A percentile compares a stretch with the other conserved stretches of the same genome.
Conservation (phyloP, 108 stramenopile genomes). For the Cylindrotheca closterium region DNA sequence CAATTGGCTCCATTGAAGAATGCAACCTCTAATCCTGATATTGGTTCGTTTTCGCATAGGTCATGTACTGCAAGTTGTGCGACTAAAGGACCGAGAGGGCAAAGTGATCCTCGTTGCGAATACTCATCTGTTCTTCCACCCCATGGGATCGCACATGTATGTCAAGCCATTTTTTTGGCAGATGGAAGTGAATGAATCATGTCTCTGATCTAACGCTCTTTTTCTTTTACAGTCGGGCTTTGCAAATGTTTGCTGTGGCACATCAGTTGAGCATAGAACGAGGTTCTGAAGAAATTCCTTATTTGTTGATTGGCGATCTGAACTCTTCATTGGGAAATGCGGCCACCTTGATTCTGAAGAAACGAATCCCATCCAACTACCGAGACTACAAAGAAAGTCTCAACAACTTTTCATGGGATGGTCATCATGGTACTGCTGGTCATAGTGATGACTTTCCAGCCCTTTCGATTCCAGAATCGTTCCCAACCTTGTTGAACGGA, state of each 20-base stretch:
- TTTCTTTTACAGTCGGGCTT: too few relatives aligned
- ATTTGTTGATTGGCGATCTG: constrained; percentile 65
- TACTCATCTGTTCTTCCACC: constrained; percentile 82
- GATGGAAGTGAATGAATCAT: too few relatives aligned
- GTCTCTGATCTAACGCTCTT: too few relatives aligned
- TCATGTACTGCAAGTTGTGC: constrained; percentile 7
- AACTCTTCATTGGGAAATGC: constrained; percentile 45
- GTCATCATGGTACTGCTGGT: neutral
- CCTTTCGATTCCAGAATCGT: constrained; percentile 30
- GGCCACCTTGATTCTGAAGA: constrained; percentile 41
- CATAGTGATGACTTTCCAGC: constrained; percentile 29
- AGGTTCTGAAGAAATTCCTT: constrained; percentile 17
- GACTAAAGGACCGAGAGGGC: constrained; percentile 1
- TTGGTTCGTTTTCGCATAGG: too few relatives aligned
- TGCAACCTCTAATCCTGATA: too few relatives aligned
- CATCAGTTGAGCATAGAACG: constrained; percentile 10
- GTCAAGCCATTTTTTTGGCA: too few relatives aligned
- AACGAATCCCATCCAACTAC: constrained; percentile 36
- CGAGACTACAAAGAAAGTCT: constrained; percentile 48
- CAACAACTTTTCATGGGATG: constrained; percentile 46
- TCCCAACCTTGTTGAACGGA: constrained; percentile 50
- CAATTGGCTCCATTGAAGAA: too few relatives aligned
- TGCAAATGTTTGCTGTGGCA: constrained; percentile 20
- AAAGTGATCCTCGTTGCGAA: constrained; percentile 33
- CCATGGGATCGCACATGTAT: constrained; percentile 62